A percentile compares a stretch with the other conserved stretches of the same genome.
phyloP scores from a whole-genome alignment of 768 basidiomycete species.

The Strobilomyces confusus region DNA sequence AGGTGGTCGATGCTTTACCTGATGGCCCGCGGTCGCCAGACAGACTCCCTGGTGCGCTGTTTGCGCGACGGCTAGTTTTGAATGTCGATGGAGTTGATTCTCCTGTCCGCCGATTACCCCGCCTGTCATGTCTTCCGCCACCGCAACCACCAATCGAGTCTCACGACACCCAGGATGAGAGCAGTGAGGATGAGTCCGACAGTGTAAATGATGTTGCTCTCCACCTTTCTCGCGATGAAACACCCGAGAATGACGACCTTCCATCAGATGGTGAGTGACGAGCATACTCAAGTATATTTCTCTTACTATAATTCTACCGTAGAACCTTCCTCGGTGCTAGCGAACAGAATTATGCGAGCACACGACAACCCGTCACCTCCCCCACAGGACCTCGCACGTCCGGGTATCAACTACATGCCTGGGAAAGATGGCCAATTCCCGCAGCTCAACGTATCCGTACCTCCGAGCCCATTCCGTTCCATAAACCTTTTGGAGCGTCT shows the following conservation, averaged over 20 bases:
- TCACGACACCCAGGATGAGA: constrained; percentile 17
- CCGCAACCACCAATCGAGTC: constrained; percentile 16
- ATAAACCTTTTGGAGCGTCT: constrained; percentile 30
- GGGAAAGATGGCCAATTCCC: constrained; percentile 19
- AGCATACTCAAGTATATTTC: neutral
- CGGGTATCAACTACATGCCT: constrained; percentile 13
- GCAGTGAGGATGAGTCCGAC: constrained; percentile 32
- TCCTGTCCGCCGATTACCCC: constrained; percentile 47
- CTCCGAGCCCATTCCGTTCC: constrained; percentile 32
- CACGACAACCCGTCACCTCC: constrained; percentile 76
- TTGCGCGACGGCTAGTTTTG: constrained; percentile 28
- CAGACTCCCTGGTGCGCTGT: constrained; percentile 39
- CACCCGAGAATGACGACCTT: constrained; percentile 45
- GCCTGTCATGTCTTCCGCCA: constrained; percentile 42
- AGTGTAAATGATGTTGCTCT: constrained; percentile 22
- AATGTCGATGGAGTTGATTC: constrained; percentile 26
- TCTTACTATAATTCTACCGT: constrained; percentile 6
- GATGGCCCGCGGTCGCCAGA: constrained; percentile 55
- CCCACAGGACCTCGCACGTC: constrained; percentile 29
- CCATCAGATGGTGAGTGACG: constrained; percentile 42
- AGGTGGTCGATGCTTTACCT: constrained; percentile 42
- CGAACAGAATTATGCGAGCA: constrained; percentile 61
- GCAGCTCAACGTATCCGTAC: constrained; percentile 9
- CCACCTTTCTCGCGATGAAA: constrained; percentile 37
- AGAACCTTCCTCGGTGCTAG: constrained; percentile 70